These are phyloP conservation scores for Pythium dissotocum DNA, from an alignment of 352 stramenopile genomes.

Conservation along the genomic window DNA sequence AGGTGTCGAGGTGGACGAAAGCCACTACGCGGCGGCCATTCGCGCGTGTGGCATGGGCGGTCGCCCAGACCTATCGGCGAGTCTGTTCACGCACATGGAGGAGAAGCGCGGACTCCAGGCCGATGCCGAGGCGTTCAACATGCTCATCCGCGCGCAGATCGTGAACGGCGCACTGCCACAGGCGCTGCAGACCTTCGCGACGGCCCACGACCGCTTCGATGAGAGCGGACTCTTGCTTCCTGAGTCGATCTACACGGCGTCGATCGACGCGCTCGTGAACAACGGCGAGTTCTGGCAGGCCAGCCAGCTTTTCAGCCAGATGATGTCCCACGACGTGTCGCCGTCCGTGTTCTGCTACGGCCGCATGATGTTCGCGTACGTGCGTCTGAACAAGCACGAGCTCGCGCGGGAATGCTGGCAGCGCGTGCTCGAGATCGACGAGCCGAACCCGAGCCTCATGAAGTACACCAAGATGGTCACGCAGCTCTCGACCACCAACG, in stretches of 20 bases:
- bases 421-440: constrained; percentile 56
- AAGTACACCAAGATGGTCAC: constrained; percentile 72
- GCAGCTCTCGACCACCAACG: constrained; percentile 58
- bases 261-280: constrained; percentile 68
- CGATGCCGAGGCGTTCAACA: constrained; percentile 55
- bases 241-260: constrained; percentile 77
- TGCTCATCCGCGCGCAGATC: constrained; percentile 80
- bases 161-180: constrained; percentile 62
- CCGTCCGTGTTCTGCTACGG: constrained; percentile 76
- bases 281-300: constrained; percentile 68
- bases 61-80: constrained; percentile 50
- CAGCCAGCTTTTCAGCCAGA: constrained; percentile 69
- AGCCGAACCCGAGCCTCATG: constrained; percentile 37
- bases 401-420: constrained; percentile 70
- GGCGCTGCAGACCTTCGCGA: constrained; percentile 75
- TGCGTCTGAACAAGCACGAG: constrained; percentile 65
- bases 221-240: constrained; percentile 34
- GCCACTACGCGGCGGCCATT: constrained; percentile 60
- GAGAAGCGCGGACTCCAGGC: constrained; percentile 44
- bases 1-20: constrained; percentile 28
- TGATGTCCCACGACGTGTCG: constrained; percentile 60
- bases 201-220: constrained; percentile 42
- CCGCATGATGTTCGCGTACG: constrained; percentile 75
- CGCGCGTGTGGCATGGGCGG: constrained; percentile 65
- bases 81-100: constrained; percentile 70